phyloP scores from a whole-genome alignment of 192 early-diverging fungal genomes.

The Spinellus fusiger region DNA sequence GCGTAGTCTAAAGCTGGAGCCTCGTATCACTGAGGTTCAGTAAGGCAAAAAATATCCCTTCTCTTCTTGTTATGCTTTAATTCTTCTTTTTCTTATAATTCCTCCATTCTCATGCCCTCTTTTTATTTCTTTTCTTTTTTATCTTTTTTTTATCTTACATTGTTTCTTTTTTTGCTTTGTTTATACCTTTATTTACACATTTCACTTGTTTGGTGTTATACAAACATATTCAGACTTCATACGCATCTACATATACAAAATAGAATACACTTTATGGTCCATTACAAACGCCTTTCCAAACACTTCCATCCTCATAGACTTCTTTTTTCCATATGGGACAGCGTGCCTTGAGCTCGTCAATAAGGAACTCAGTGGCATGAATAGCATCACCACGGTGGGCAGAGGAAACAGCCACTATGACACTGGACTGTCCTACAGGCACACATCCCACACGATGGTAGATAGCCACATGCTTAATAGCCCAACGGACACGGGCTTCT shows the following conservation, averaged over 20 bases:
- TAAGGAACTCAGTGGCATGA: constrained; percentile 71
- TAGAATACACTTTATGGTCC: too few relatives aligned
- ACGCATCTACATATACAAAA: too few relatives aligned
- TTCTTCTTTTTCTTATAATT: not conserved
- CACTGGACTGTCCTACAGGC: constrained; percentile 74
- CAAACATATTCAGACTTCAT: too few relatives aligned
- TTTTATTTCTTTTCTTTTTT: not conserved
- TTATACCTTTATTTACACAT: too few relatives aligned
- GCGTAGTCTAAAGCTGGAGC: constrained; percentile 72
- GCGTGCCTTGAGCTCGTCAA: constrained; percentile 82
- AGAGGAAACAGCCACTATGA: constrained; percentile 74
- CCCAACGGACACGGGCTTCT: constrained; percentile 58
- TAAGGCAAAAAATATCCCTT: not conserved
- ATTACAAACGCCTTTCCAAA: constrained; percentile 32
- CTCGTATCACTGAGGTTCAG: constrained; percentile 26
- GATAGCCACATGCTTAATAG: constrained; percentile 64
- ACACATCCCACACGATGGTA: constrained; percentile 78
- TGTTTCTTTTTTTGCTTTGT: not conserved
- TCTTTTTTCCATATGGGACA: constrained; percentile 97
- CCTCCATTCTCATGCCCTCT: not conserved
- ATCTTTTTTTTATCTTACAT: not conserved
- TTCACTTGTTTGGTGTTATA: too few relatives aligned
- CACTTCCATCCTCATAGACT: constrained; percentile 71
- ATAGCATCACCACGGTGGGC: constrained; percentile 77
- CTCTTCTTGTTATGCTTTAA: not conserved